Evolutionary conservation across 1,139 yeast species (phyloP).

Genomic region (Blastobotrys capitulatus): DNA sequence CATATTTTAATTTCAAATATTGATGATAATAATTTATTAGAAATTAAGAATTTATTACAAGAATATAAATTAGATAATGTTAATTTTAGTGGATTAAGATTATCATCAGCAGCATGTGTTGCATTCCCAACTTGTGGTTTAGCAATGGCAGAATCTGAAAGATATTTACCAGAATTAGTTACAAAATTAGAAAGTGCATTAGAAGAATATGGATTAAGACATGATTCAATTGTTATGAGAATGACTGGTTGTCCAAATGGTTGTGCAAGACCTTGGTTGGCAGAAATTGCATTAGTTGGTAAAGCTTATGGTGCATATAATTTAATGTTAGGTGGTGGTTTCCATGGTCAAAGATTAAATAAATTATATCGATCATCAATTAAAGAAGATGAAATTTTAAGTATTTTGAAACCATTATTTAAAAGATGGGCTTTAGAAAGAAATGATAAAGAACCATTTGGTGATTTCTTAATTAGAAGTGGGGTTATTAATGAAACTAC

Average conservation of each 20-base stretch:
- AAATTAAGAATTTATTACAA: conserved; percentile 57
- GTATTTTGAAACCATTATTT: conserved; percentile 73
- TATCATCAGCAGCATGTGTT: conserved; percentile 94
- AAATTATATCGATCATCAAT: conserved; percentile 85
- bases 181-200: conserved; percentile 75
- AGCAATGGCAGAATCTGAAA: conserved; percentile 98
- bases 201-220: conserved; percentile 90
- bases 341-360: conserved; percentile 88
- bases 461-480: conserved; percentile 82
- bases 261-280: conserved; percentile 98
- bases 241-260: conserved; percentile 99
- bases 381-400: conserved; percentile 83
- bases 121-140: conserved; percentile 99
- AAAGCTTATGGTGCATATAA: conserved; percentile 93
- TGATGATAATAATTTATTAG: conserved; percentile 58
- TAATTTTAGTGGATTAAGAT: conserved; percentile 74
- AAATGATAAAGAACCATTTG: conserved; percentile 87
- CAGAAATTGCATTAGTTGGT: conserved; percentile 93
- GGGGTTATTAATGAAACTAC: conserved; percentile 84
- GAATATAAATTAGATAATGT: conserved; percentile 81
- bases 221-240: conserved; percentile 92
- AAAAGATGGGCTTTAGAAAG: conserved; percentile 94
- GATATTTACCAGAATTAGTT: conserved; percentile 82
- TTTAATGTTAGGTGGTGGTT: conserved; percentile 94
- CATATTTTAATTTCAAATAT: conserved; percentile 76